Base-by-base conservation (phyloP, 2,329 filamentous ascomycete species). In the Aspergillus sp. region DNA sequence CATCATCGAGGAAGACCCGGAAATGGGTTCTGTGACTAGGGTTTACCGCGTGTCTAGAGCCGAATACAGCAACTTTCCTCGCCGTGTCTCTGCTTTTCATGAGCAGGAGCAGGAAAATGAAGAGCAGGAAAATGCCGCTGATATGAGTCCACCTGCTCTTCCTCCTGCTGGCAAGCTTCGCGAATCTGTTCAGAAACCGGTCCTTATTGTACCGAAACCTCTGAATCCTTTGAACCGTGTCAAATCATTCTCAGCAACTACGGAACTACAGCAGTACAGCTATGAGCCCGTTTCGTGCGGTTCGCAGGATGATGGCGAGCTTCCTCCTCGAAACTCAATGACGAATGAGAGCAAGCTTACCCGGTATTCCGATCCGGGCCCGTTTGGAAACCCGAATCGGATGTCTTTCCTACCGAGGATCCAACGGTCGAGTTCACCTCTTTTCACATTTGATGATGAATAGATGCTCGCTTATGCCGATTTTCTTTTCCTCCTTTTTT, bases 1-100 rank as follows among this genome's bases (percentile, higher is more conserved):
- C 13, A 30, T 56, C 27, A 41, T 56, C 4, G 50, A 59, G 5
- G 49, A 53, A 39, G 37, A 39, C 12, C 37, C 37, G 37, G 9
- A 10, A 39, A 5, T 39, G 37, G 37, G 37, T 3, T 39, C 37
- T 4, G 37, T 39, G 37, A 39, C 17, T 20, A 39, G 37, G 37
- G 37, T 39, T 19, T 39, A 39, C 37, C 37, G 37, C 15, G 17
- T 19, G 10, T 19, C 25, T 30, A n/a, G 17, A 13, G 22, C 27
- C 3, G 47, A 50, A n/a, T 41, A 23, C 15, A 32, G 35, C 12
- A 37, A n/a, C 41, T 23, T 19, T 25, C 47, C 35, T 5, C 37
- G 6, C 17, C 37, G 17, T 15, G 6, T n/a, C 9, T 37, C 19
- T 4, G 4, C 37, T 2, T 12, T 20, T 22, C 19, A 19, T 39